Conservation (phyloP, 257 asterid species). For the Solanum tarapatanum region DNA sequence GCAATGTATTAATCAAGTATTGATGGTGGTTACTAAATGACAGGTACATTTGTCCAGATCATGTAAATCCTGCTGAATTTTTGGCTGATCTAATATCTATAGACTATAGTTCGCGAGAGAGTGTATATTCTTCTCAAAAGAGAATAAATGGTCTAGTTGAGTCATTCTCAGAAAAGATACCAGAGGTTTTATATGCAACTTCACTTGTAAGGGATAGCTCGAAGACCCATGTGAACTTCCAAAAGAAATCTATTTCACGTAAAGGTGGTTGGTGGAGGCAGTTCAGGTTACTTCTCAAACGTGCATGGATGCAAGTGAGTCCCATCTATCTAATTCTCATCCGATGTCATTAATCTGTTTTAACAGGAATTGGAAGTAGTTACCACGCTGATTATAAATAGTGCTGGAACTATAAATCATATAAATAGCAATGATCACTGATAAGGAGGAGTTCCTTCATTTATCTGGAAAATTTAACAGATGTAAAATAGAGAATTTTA, state of each 20-base stretch:
- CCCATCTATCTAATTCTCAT: neutral
- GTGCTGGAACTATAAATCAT: neutral
- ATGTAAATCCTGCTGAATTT: conserved; percentile 95
- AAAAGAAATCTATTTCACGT: conserved; percentile 33
- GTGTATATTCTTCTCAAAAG: conserved; percentile 67
- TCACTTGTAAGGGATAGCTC: conserved; percentile 34
- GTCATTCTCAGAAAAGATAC: conserved; percentile 55
- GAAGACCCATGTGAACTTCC: conserved; percentile 13
- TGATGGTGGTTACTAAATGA: conserved; percentile 11
- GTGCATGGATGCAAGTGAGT: conserved; percentile 97
- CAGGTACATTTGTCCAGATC: conserved; percentile 89
- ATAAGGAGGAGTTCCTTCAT: neutral
- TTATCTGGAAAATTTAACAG: neutral
- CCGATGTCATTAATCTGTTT: neutral
- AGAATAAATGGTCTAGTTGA: conserved; percentile 76
- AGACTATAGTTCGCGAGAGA: conserved; percentile 76
- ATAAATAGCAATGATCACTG: neutral
- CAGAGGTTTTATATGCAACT: conserved; percentile 54
- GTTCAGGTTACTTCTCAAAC: conserved; percentile 69
- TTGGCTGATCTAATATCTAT: conserved; percentile 97
- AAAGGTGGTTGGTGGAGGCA: conserved; percentile 91
- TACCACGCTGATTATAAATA: neutral
- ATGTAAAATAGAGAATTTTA: neutral
- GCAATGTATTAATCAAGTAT: conserved; percentile 3
- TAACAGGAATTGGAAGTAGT: neutral